These are phyloP conservation scores for Dimargaris cristalligena DNA, from an alignment of 192 early-diverging fungal genomes.

Conservation along the genomic window DNA sequence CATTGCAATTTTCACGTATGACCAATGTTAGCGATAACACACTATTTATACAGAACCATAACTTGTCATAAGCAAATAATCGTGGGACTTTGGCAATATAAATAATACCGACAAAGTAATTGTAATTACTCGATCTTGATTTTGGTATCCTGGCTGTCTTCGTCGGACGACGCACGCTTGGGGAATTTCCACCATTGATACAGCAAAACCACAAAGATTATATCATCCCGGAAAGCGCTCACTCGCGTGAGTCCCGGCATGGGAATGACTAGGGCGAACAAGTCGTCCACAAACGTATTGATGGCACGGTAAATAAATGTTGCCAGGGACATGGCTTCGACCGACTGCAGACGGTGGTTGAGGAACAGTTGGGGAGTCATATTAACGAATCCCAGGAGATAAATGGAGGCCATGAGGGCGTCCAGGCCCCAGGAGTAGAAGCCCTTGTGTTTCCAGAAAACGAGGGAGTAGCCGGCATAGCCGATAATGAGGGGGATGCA, in stretches of 20 bases:
- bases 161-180: slow-evolving; percentile 2
- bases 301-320: slow-evolving; percentile 36
- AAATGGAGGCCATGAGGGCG: slow-evolving; percentile 30
- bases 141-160: slow-evolving; percentile 1
- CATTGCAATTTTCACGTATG: too few relatives aligned
- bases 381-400: slow-evolving; percentile 36
- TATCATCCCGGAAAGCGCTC: slow-evolving; percentile 34
- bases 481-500: slow-evolving; percentile 26
- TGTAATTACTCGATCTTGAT: slow-evolving; percentile 3
- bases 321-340: slow-evolving; percentile 35
- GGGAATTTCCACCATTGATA: slow-evolving; percentile 32
- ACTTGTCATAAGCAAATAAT: too few relatives aligned
- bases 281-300: slow-evolving; percentile 37
- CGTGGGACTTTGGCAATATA: too few relatives aligned
- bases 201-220: slow-evolving; percentile 32
- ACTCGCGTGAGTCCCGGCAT: slow-evolving; percentile 37
- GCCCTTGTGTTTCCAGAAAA: slow-evolving; percentile 28
- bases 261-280: slow-evolving; percentile 40
- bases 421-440: slow-evolving; percentile 32
- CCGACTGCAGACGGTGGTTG: slow-evolving; percentile 35
- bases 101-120: too few relatives aligned
- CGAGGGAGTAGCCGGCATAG: slow-evolving; percentile 30
- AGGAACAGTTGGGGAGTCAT: slow-evolving; percentile 41
- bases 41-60: too few relatives aligned
- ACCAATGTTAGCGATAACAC: too few relatives aligned